Base-by-base conservation (phyloP, 371 early-diverging fungal species). In the Rhizopus arrhizus region DNA sequence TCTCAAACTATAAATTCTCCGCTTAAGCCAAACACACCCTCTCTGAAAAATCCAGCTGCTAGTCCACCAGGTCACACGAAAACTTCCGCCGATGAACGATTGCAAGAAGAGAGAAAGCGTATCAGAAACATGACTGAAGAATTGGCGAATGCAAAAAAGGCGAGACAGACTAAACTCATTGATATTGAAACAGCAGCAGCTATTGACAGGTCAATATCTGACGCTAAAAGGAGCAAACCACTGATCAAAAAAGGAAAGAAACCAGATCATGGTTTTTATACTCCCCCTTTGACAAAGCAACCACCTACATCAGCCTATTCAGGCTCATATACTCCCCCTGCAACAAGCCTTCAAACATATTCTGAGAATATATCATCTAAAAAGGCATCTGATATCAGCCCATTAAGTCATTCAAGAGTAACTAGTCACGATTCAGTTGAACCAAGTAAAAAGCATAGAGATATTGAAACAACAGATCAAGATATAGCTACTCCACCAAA, bases 171-270 rank as follows among this genome's bases (percentile, higher is more conserved):
- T 29, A 10, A 48, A 29, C 10, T 48, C 5, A 48, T 48, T 48
- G 48, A 48, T 48, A 48, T 48, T 8, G 48, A 48, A 29, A 48
- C 48, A 29, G 48, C 48, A 29, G 48, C 31, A 48, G 48, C 48
- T 8, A 48, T 48, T 28, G 48, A 48, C 12, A 22, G 31, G 12
- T 48, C 48, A 28, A 48, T 48, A 48, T 48, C 48, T 10, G 29
- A 48, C 29, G 48, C 48, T n/a, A 10, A 48, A 48, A 48, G 28
- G 31, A 48, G 15, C 8, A 48, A 48, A 28, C 22, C 48, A 29
- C 5, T 29, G 8, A 28, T 22, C 29, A 16, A 28, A 48, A 48
- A 48, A 15, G 48, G 48, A 8, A 48, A 48, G 12, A 16, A 15
- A 29, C 29, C 48, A 48, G 48, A 48, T n/a, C 2, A 10, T 38